phyloP scores from a whole-genome alignment of 768 basidiomycete genomes.

The Suillus weaverae region DNA sequence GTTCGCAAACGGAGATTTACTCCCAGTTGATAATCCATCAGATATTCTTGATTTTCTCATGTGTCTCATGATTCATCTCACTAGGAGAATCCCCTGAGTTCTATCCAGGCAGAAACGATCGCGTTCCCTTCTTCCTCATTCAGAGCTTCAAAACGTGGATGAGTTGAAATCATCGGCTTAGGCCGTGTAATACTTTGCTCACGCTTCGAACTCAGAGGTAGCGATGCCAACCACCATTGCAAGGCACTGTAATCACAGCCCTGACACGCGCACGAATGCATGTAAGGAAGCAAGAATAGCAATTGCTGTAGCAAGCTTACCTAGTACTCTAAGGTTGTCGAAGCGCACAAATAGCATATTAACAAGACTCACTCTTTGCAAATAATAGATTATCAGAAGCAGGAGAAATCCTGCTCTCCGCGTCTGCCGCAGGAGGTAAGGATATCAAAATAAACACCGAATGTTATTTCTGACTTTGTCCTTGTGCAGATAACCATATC shows the following conservation, averaged over 20 bases:
- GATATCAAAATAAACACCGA: constrained; percentile 2
- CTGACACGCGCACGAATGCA: neutral
- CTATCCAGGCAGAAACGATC: neutral
- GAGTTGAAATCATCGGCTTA: neutral
- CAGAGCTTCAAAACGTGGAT: neutral
- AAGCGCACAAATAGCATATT: constrained; percentile 1
- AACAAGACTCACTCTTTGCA: neutral
- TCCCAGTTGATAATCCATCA: neutral
- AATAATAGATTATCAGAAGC: neutral
- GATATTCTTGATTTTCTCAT: neutral
- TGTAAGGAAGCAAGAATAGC: constrained; percentile 1
- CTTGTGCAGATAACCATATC: constrained; percentile 50
- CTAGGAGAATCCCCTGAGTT: neutral
- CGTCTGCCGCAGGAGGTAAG: neutral
- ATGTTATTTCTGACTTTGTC: constrained; percentile 22
- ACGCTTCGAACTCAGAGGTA: neutral
- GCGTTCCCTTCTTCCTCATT: neutral
- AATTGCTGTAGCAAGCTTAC: neutral
- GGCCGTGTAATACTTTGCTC: neutral
- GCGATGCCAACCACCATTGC: neutral
- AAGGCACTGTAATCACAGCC: neutral
- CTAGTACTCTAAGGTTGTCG: constrained; percentile 9
- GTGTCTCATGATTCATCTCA: constrained; percentile 1
- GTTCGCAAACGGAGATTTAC: constrained; percentile 4
- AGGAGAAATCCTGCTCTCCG: neutral